Conservation (phyloP, 345 rosid species). For the Pugionium cornutum region DNA sequence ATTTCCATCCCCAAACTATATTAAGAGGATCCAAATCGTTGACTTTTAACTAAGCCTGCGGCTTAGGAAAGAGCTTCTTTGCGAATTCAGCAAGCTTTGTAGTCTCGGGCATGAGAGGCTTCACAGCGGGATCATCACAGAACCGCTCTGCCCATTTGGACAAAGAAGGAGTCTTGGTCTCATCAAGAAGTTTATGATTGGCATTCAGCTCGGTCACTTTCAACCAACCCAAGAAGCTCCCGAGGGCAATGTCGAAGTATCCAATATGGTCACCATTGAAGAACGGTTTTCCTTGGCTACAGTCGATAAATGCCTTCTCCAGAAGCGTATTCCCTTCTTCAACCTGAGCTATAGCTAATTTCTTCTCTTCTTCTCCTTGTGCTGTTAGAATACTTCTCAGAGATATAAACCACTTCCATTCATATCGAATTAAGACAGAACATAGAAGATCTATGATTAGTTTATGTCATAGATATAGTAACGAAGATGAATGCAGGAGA, state of each 20-base stretch:
- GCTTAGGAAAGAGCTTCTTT: slow-evolving; percentile 40
- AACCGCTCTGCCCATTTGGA: slow-evolving; percentile 62
- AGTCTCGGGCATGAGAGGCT: slow-evolving; percentile 65
- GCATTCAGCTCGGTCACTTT: slow-evolving; percentile 46
- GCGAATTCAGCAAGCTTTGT: slow-evolving; percentile 71
- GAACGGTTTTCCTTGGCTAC: slow-evolving; percentile 65
- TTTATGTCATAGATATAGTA: slow-evolving; percentile 1
- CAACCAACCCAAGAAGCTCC: slow-evolving; percentile 67
- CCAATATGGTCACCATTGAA: slow-evolving; percentile 74
- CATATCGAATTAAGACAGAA: slow-evolving; percentile 3
- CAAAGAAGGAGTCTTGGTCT: slow-evolving; percentile 54
- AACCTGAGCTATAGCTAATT: slow-evolving; percentile 38
- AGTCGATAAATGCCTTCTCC: slow-evolving; percentile 55
- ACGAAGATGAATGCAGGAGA: background rate
- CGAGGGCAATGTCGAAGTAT: slow-evolving; percentile 66
- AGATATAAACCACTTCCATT: slow-evolving; percentile 35
- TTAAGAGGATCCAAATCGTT: slow-evolving; percentile 4
- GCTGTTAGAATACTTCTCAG: slow-evolving; percentile 35
- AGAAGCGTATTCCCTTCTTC: slow-evolving; percentile 45
- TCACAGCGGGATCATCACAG: slow-evolving; percentile 59
- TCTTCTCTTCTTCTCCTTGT: slow-evolving; percentile 49
- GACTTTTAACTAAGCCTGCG: background rate
- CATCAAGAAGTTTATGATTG: slow-evolving; percentile 46
- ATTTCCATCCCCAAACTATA: background rate
- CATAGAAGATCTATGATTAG: background rate